Conservation (phyloP, 2,329 filamentous ascomycete genomes). For the Magnaporthiopsis rhizophila region DNA sequence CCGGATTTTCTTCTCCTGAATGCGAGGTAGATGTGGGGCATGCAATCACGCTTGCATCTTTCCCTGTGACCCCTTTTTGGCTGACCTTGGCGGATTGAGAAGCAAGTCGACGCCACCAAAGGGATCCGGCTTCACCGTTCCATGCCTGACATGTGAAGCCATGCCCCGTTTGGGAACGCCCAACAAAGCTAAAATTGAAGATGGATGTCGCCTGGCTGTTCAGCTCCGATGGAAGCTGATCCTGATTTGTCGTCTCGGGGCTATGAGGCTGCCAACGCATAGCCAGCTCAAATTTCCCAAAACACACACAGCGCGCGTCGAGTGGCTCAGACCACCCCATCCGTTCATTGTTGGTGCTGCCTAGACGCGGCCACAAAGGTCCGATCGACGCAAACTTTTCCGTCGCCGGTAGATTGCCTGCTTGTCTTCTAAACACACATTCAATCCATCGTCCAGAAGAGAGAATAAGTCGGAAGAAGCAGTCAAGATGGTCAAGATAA, state of each 20-base stretch:
- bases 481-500: constrained; percentile 29
- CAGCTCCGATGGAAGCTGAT: too few species aligned
- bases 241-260: too few species aligned
- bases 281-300: background rate
- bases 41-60: background rate
- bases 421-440: background rate
- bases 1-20: background rate
- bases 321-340: background rate
- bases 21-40: background rate
- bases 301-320: background rate
- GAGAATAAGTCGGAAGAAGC: background rate
- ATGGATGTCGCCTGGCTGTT: background rate
- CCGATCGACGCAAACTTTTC: background rate
- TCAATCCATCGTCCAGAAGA: background rate
- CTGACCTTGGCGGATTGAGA: background rate
- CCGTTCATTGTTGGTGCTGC: background rate
- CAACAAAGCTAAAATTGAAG: background rate
- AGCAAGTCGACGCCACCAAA: background rate
- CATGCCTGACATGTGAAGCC: background rate
- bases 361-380: background rate
- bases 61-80: background rate
- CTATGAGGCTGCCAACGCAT: background rate
- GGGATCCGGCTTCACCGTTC: background rate
- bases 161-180: background rate
- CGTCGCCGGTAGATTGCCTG: background rate